phyloP scores from a whole-genome alignment of 2,329 filamentous ascomycete species.

The Periconia sp. region DNA sequence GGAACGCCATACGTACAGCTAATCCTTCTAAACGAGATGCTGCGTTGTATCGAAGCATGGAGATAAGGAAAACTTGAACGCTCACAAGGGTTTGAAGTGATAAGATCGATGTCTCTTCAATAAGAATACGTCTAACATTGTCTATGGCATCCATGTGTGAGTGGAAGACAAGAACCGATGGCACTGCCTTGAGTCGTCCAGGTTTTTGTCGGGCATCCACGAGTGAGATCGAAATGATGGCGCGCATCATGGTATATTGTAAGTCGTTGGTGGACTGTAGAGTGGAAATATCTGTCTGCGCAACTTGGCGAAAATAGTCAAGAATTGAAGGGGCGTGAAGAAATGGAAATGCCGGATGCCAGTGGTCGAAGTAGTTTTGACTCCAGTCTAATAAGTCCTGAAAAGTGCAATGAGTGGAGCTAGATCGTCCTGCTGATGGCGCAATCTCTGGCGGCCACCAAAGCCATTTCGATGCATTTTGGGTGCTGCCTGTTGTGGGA shows the following conservation, averaged over 20 bases:
- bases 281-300: background rate
- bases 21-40: conserved; percentile 25
- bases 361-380: conserved; percentile 30
- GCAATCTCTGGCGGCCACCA: conserved; percentile 20
- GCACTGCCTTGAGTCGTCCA: conserved; percentile 7
- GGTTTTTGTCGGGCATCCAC: conserved; percentile 22
- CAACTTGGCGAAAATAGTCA: conserved; percentile 17
- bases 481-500: conserved; percentile 18
- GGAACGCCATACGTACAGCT: conserved; percentile 21
- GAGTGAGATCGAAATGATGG: conserved; percentile 24
- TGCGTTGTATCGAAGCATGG: conserved; percentile 28
- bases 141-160: conserved; percentile 24
- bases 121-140: conserved; percentile 17
- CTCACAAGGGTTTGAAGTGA: conserved; percentile 26
- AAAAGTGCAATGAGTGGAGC: conserved; percentile 11
- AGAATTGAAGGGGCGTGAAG: conserved; percentile 24
- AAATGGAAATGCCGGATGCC: conserved; percentile 29
- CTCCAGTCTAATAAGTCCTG: conserved; percentile 28
- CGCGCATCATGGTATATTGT: conserved; percentile 22
- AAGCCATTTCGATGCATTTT: conserved; percentile 25
- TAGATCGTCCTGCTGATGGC: background rate
- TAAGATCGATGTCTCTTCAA: conserved; percentile 23
- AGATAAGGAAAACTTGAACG: conserved; percentile 24
- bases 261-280: conserved; percentile 8
- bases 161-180: conserved; percentile 16